phyloP scores from a whole-genome alignment of 106 monocot species.

The Chionographis japonica region DNA sequence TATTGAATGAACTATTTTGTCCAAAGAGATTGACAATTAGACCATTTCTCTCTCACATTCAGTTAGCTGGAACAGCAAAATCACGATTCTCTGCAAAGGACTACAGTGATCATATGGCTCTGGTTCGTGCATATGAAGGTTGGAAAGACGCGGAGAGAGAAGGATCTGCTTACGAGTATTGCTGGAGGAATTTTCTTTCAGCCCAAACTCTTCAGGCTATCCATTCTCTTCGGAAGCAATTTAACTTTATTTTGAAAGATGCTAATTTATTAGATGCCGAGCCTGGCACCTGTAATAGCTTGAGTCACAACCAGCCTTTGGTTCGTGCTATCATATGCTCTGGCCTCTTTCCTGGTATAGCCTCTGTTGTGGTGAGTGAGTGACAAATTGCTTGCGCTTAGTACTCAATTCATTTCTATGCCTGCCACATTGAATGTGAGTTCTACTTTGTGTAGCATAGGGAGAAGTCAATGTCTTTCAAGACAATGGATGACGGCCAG shows the following conservation, averaged over 20 bases:
- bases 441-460: constrained; percentile 58
- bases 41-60: constrained; percentile 8
- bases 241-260: constrained; percentile 90
- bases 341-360: constrained; percentile 93
- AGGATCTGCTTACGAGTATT: constrained; percentile 94
- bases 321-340: constrained; percentile 96
- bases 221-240: constrained; percentile 87
- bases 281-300: constrained; percentile 46
- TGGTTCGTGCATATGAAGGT: constrained; percentile 96
- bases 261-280: constrained; percentile 67
- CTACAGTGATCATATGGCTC: constrained; percentile 99
- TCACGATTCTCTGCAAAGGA: constrained; percentile 97
- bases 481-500: constrained; percentile 99
- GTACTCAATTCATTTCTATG: not conserved
- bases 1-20: too few relatives aligned
- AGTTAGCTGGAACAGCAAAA: constrained; percentile 98
- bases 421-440: not conserved
- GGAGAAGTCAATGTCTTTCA: constrained; percentile 97
- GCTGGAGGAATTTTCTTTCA: constrained; percentile 99
- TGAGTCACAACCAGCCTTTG: constrained; percentile 94
- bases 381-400: not conserved
- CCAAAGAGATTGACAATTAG: not conserved
- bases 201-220: constrained; percentile 97
- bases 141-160: constrained; percentile 98
- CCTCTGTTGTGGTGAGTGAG: constrained; percentile 84